phyloP scores from a whole-genome alignment of 2,329 filamentous ascomycete genomes.

The Delphinella strobiligena region DNA sequence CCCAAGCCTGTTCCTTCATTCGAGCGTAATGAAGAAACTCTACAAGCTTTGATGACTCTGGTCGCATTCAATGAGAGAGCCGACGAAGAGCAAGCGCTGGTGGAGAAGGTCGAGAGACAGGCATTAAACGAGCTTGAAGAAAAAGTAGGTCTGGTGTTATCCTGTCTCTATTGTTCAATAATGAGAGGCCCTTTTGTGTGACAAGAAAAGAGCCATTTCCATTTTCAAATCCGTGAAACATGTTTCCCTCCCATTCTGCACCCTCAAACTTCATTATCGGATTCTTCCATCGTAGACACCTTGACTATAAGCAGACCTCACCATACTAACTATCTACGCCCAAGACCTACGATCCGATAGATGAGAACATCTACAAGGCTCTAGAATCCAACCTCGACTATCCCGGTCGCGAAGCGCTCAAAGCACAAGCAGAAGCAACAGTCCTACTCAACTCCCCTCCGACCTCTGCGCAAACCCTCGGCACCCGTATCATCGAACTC shows the following conservation, averaged over 20 bases:
- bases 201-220: neutral
- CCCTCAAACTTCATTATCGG: neutral
- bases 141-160: neutral
- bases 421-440: slow-evolving; percentile 24
- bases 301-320: neutral
- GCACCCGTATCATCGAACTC: slow-evolving; percentile 7
- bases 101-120: slow-evolving; percentile 47
- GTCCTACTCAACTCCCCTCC: slow-evolving; percentile 20
- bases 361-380: slow-evolving; percentile 14
- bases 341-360: neutral
- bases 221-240: neutral
- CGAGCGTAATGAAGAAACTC: slow-evolving; percentile 76
- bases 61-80: slow-evolving; percentile 66
- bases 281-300: neutral
- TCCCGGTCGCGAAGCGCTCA: slow-evolving; percentile 19
- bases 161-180: neutral
- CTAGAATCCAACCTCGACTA: slow-evolving; percentile 12
- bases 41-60: slow-evolving; percentile 61
- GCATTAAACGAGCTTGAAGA: slow-evolving; percentile 42
- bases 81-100: slow-evolving; percentile 53
- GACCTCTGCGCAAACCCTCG: slow-evolving; percentile 2
- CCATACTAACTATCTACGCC: neutral
- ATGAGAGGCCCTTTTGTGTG: neutral
- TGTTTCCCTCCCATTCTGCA: neutral
- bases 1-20: slow-evolving; percentile 56